Evolutionary conservation across 345 rosid species (phyloP).

Genomic region (Salix viminalis): DNA sequence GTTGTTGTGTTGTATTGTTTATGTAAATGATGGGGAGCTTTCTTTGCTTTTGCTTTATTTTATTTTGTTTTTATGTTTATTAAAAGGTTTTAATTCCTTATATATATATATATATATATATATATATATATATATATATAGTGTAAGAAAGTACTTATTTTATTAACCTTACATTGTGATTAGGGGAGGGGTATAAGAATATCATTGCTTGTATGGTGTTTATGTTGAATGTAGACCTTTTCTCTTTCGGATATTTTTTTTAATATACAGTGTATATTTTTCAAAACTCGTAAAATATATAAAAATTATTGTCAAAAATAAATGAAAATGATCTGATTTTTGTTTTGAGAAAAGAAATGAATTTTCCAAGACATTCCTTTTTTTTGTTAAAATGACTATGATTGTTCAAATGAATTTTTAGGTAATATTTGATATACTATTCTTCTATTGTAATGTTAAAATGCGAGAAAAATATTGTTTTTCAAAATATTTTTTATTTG

Average conservation of each 20-base stretch:
- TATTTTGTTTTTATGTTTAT: background rate
- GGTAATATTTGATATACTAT: too few relatives aligned
- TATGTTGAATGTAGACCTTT: constrained; percentile 51
- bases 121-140: too few relatives aligned
- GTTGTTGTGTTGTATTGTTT: constrained; percentile 19
- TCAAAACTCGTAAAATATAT: background rate
- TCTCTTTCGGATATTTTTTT: constrained; percentile 24
- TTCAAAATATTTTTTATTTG: too few relatives aligned
- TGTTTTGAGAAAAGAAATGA: background rate
- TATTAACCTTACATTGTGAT: background rate
- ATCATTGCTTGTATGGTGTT: constrained; percentile 27
- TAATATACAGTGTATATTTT: background rate
- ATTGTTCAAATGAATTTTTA: too few relatives aligned
- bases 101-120: too few relatives aligned
- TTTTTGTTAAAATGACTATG: too few relatives aligned
- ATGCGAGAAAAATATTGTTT: too few relatives aligned
- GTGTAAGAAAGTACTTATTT: background rate
- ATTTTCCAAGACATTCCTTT: too few relatives aligned
- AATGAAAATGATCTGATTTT: background rate
- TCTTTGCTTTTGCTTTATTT: constrained; percentile 10
- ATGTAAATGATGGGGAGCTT: constrained; percentile 31
- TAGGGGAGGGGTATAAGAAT: constrained; percentile 12
- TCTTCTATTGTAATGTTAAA: too few relatives aligned
- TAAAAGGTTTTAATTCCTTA: background rate
- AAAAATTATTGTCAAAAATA: background rate